phyloP scores from a whole-genome alignment of 2,329 filamentous ascomycete species.

The Teratosphaeria zuluensis region DNA sequence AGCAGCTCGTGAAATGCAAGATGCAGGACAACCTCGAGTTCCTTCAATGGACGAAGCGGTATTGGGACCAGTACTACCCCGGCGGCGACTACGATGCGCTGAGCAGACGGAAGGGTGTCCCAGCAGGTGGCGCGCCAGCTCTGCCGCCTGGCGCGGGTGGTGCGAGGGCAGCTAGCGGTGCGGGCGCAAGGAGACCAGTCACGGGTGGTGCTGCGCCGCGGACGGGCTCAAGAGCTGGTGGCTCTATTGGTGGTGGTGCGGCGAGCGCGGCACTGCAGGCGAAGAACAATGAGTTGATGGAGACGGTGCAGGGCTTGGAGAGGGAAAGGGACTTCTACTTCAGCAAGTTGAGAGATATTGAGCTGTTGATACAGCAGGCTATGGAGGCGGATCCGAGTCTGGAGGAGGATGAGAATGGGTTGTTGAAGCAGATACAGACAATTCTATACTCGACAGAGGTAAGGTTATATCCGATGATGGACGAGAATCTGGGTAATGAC shows the following conservation, averaged over 20 bases:
- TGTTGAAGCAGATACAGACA: conserved; percentile 91
- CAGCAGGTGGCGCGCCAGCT: conserved; percentile 42
- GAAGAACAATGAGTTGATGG: conserved; percentile 83
- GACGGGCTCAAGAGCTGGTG: conserved; percentile 33
- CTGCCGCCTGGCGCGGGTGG: conserved; percentile 34
- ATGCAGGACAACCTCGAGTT: conserved; percentile 99
- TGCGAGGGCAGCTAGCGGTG: conserved; percentile 44
- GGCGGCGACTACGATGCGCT: conserved; percentile 95
- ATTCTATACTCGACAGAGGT: conserved; percentile 96
- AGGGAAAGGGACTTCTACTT: conserved; percentile 98
- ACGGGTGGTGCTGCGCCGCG: conserved; percentile 44
- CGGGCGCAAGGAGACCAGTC: conserved; percentile 37
- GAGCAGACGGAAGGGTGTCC: conserved; percentile 68
- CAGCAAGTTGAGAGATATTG: conserved; percentile 94
- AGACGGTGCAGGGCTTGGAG: conserved; percentile 89
- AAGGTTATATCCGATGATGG: conserved; percentile 9
- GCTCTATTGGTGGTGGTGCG: conserved; percentile 34
- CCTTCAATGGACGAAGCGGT: conserved; percentile 90
- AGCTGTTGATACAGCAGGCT: conserved; percentile 84
- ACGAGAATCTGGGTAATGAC: background rate
- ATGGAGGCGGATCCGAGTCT: conserved; percentile 87
- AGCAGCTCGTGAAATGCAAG: conserved; percentile 90
- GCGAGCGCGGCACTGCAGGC: conserved; percentile 64
- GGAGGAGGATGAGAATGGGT: conserved; percentile 83
- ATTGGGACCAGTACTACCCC: conserved; percentile 97